These are phyloP conservation scores for Cercospora berteroae DNA, from an alignment of 2,329 filamentous ascomycete species.

Conservation along the genomic window DNA sequence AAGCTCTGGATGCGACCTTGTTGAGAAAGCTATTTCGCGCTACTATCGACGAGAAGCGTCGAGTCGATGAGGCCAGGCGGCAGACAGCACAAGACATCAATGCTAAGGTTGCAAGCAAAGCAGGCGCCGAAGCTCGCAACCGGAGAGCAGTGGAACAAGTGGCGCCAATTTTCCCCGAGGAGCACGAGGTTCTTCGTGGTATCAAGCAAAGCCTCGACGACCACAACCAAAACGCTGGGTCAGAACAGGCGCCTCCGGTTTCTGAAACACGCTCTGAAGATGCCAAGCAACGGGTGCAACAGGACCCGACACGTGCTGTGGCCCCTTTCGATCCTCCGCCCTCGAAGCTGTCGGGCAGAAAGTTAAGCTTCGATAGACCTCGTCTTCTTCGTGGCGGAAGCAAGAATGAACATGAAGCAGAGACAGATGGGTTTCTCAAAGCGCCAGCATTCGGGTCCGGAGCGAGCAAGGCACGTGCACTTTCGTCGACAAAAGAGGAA, in stretches of 20 bases:
- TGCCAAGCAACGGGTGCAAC: not conserved
- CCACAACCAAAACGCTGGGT: not conserved
- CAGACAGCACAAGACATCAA: constrained; percentile 7
- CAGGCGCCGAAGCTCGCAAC: constrained; percentile 5
- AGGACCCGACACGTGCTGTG: not conserved
- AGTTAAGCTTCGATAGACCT: constrained; percentile 3
- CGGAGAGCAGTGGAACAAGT: not conserved
- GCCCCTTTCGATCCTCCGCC: not conserved
- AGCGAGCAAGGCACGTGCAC: not conserved
- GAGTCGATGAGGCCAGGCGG: constrained; percentile 13
- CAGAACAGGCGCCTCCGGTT: not conserved
- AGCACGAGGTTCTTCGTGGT: constrained; percentile 10
- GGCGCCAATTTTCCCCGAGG: constrained; percentile 2
- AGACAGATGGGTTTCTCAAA: constrained; percentile 17
- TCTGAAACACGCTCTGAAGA: not conserved
- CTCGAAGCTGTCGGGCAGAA: not conserved
- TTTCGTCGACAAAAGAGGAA: not conserved
- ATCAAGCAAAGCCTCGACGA: constrained; percentile 7
- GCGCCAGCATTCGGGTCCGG: not conserved
- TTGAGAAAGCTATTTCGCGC: constrained; percentile 24
- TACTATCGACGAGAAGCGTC: constrained; percentile 25
- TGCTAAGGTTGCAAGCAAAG: constrained; percentile 3
- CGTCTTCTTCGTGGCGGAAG: constrained; percentile 20
- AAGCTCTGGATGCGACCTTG: constrained; percentile 18
- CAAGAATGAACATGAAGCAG: constrained; percentile 28